Base-by-base conservation (phyloP, 305 asterid species). In the Salvia sclarea region DNA sequence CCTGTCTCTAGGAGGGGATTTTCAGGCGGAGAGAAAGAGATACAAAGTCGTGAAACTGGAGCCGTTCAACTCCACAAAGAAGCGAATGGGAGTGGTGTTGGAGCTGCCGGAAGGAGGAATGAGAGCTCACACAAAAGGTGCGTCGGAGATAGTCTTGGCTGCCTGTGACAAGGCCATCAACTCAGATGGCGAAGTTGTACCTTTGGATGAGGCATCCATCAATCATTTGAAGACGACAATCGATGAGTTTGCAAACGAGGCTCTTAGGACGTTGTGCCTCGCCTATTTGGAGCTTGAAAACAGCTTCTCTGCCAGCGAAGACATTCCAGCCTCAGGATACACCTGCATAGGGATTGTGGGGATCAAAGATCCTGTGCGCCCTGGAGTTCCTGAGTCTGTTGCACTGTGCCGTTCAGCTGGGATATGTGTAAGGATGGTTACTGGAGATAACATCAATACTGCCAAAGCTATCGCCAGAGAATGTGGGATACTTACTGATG, bases 381-480 rank as follows among this genome's bases (percentile, higher is more conserved):
- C 97, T 1, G 98, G 98, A 9, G 98, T 93, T 3, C 78, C 76
- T 35, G 96, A 93, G 73, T 88, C 98, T 0, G 98, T 93, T 55
- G 95, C 95, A 1, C 89, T 91, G 11, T 91, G 98, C 58, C 92
- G 88, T 47, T 77, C 87, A 20, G 98, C 98, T 64, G 98, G 98
- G 30, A 82, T 94, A 5, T 81, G 86, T 21, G 98, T 94, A 12
- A 77, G 98, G 56, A 94, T 94, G 98, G 98, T 94, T 1, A 94
- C 98, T 3, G 97, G 97, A 66, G 98, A 94, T 55, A 94, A 94
- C 71, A 88, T 94, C 41, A 88, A 89, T 63, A 93, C 98, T 33
- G 97, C 98, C 10, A 91, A 80, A 66, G 97, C 98, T 40, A 94
- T 94, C 64, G 98, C 98, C 45, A 82, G 84, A 68, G 98, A 94